Base-by-base conservation (phyloP, 345 rosid genomes). In the Chamaenerion angustifolium region DNA sequence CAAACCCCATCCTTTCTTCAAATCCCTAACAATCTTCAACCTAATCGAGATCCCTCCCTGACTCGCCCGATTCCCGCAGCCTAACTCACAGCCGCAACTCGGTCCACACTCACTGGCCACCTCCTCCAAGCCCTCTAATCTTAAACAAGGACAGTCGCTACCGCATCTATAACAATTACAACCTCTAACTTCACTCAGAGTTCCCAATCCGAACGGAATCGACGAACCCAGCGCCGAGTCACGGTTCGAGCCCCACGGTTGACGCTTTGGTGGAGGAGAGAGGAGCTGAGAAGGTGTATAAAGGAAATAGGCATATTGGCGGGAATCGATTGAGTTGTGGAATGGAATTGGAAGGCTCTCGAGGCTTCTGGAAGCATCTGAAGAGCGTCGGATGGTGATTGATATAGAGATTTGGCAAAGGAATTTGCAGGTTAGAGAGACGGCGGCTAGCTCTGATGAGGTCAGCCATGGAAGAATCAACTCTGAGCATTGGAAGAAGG, bases 1-100 rank as follows among this genome's bases (percentile, higher is more conserved):
- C 71, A 87, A 80, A 31, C 85, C 69, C 95, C 96, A 87, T 1
- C 98, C 96, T 77, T 87, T 84, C 52, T 61, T 73, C 54, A 14
- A 66, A 42, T 65, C 72, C 62, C 85, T 65, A 25, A 61, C 89
- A 45, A 92, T 68, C 76, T 78, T 87, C 73, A 87, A 17, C 62
- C 67, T 35, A 49, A 78, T 81, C 1, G 57, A 63, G 16, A 87
- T 47, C 31, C 93, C 93, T 58, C 78, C 63, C 73, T 74, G 90
- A 3, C 67, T 82, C 53, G 71, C 14, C 64, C 90, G 85, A 48
- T 81, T 81, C 51, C 66, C 52, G 51, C 94, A 82, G 58, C 69
- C 81, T 67, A 53, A 60, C 44, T 76, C 75, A 50, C 95, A 79
- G 1, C 63, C 59, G 53, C 95, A 86, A 59, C 73, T 67, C 58